Evolutionary conservation across 176 grass and related monocot genomes (phyloP), one percentile per base, ranked within the genome.

Genomic region (Typha latifolia): DNA sequence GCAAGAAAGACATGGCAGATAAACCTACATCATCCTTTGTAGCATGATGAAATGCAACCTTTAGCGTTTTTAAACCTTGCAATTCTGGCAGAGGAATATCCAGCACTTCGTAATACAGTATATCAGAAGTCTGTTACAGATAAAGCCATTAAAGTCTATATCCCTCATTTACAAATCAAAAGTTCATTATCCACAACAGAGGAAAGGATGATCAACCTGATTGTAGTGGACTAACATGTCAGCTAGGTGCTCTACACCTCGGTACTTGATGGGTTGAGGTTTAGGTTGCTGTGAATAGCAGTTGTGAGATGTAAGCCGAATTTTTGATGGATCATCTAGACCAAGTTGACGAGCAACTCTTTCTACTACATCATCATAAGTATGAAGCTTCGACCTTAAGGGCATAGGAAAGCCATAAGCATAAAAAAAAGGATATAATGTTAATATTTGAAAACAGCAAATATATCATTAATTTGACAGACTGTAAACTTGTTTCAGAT

Each of bases 71-170:
- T 63, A 84, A 64, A 48, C 66, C 72, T 91, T 91, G 84, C 66
- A 91, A 80, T 67, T 84, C 78, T n/a, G 88, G 88, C 70, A 91
- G 80, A 70, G 88, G 88, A 76, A 91, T 91, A 61, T 91, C 88
- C 75, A 91, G 66, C 57, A 82, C 67, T 59, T 91, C 88, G 48
- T 91, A 87, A 82, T 91, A 91, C 63, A 91, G 61, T 68, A 91
- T 79, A 48, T 91, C 78, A 84, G 27, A 79, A 47, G 81, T 82
- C 88, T 91, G 78, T 47, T 12, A 32, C 49, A 84, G 51, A 48
- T 27, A 78, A 78, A 78, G 19, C 14, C 29, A 9, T 31, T 27
- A 13, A 12, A 76, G 69, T 64, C 24, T 75, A 51, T 48, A 18
- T 12, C 16, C 27, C 37, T 32, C 20, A 50, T 32, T 49, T 43